These are phyloP conservation scores for Salix dunnii DNA, from an alignment of 345 rosid species.

Conservation along the genomic window DNA sequence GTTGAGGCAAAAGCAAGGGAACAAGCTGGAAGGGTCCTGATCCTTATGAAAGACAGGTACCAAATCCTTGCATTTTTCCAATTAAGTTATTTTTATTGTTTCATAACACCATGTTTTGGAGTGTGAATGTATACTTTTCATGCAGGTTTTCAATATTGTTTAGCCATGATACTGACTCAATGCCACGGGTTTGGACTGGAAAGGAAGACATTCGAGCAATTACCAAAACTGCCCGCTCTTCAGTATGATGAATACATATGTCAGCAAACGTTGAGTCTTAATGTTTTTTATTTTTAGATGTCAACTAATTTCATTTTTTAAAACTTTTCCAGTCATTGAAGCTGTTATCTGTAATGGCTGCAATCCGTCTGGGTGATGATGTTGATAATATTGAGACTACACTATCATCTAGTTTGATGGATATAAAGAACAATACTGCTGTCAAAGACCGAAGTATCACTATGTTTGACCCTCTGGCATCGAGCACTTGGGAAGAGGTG, in stretches of 20 bases:
- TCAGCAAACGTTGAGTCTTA: neutral
- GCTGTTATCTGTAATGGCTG: slow-evolving; percentile 84
- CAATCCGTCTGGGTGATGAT: slow-evolving; percentile 69
- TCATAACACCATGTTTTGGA: slow-evolving; percentile 1
- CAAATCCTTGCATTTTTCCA: slow-evolving; percentile 16
- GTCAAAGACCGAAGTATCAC: slow-evolving; percentile 53
- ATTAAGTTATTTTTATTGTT: slow-evolving; percentile 16
- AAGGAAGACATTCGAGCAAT: slow-evolving; percentile 95
- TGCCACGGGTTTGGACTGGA: slow-evolving; percentile 99
- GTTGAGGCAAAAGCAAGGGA: slow-evolving; percentile 90
- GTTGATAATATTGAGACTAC: slow-evolving; percentile 68
- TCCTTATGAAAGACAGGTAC: slow-evolving; percentile 92
- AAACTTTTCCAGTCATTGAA: slow-evolving; percentile 68
- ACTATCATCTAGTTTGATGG: slow-evolving; percentile 55
- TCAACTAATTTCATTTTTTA: slow-evolving; percentile 17
- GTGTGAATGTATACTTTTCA: slow-evolving; percentile 19
- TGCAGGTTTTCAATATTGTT: slow-evolving; percentile 83
- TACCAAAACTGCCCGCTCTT: slow-evolving; percentile 82
- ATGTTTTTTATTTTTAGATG: neutral
- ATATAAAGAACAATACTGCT: slow-evolving; percentile 33
- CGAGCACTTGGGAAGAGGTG: slow-evolving; percentile 97
- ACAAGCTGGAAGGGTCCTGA: slow-evolving; percentile 84
- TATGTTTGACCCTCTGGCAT: slow-evolving; percentile 71
- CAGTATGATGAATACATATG: slow-evolving; percentile 45
- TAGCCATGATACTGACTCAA: slow-evolving; percentile 92